A percentile compares a stretch with the other conserved stretches of the same genome.
Conservation (phyloP, 768 basidiomycete genomes). For the Dendrothele bispora region DNA sequence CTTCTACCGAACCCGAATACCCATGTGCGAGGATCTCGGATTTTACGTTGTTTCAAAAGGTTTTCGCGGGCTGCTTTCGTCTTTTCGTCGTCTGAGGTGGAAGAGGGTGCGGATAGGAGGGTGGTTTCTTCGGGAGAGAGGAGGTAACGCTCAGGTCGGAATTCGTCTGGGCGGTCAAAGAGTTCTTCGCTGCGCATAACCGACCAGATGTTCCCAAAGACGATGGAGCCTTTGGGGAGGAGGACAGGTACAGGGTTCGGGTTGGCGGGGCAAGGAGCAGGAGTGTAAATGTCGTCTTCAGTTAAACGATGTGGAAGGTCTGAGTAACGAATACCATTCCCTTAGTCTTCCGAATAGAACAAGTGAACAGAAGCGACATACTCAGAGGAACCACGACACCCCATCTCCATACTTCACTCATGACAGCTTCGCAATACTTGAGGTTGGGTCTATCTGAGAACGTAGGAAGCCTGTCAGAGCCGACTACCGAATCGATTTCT, state of each 20-base stretch:
- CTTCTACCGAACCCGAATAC: slow-evolving; percentile 56
- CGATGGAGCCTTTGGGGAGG: slow-evolving; percentile 11
- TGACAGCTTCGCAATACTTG: slow-evolving; percentile 45
- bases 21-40: slow-evolving; percentile 43
- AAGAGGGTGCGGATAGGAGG: slow-evolving; percentile 11
- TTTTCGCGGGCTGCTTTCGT: slow-evolving; percentile 11
- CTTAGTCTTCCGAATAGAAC: background rate
- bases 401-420: slow-evolving; percentile 59
- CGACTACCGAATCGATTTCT: slow-evolving; percentile 58
- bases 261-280: slow-evolving; percentile 44
- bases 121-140: slow-evolving; percentile 12
- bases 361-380: slow-evolving; percentile 25
- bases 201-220: slow-evolving; percentile 66
- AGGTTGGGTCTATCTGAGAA: background rate
- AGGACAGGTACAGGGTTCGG: slow-evolving; percentile 35
- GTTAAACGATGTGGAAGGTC: slow-evolving; percentile 65
- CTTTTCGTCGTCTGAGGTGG: background rate
- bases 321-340: slow-evolving; percentile 21
- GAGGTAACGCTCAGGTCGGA: slow-evolving; percentile 21
- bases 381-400: slow-evolving; percentile 58
- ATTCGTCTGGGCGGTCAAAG: slow-evolving; percentile 7
- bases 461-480: slow-evolving; percentile 18
- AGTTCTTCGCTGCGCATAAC: slow-evolving; percentile 9
- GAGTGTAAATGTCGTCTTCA: slow-evolving; percentile 63
- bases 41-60: slow-evolving; percentile 15